A percentile compares a stretch with the other conserved stretches of the same genome.
These are phyloP conservation scores for Musa acuminata DNA, from an alignment of 176 grass and related monocot genomes.

Conservation along the genomic window DNA sequence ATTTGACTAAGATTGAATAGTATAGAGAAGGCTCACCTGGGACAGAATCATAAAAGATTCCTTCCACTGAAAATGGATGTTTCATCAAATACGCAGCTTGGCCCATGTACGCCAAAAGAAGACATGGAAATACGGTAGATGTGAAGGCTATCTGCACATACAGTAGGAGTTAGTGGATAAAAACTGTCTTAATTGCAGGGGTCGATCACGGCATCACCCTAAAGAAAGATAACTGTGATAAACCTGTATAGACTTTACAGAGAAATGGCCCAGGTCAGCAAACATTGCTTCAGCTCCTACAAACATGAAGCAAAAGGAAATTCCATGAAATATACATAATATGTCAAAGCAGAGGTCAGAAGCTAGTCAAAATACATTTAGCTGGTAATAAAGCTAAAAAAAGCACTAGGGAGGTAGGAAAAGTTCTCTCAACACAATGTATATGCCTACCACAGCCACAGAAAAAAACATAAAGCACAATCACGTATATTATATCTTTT, in stretches of 20 bases:
- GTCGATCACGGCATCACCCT: background rate
- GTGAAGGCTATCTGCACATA: slow-evolving; percentile 81
- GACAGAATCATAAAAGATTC: slow-evolving; percentile 95
- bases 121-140: slow-evolving; percentile 74
- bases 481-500: no score
- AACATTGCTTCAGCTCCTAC: slow-evolving; percentile 99
- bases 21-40: slow-evolving; percentile 45
- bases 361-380: no score
- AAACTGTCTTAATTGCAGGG: background rate
- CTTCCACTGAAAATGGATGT: slow-evolving; percentile 49
- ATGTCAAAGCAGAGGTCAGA: background rate
- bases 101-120: slow-evolving; percentile 95
- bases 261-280: slow-evolving; percentile 96
- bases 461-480: no score
- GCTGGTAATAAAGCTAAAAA: no score
- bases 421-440: no score
- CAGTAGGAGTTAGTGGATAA: background rate
- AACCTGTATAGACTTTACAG: slow-evolving; percentile 99
- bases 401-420: no score
- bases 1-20: no score
- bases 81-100: slow-evolving; percentile 95
- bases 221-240: slow-evolving; percentile 3
- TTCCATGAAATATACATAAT: background rate
- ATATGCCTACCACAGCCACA: no score
- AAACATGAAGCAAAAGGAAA: background rate